A percentile compares a stretch with the other conserved stretches of the same genome.
These are phyloP conservation scores for Aspergillus brunneoviolaceus DNA, from an alignment of 2,329 filamentous ascomycete genomes.

Conservation along the genomic window DNA sequence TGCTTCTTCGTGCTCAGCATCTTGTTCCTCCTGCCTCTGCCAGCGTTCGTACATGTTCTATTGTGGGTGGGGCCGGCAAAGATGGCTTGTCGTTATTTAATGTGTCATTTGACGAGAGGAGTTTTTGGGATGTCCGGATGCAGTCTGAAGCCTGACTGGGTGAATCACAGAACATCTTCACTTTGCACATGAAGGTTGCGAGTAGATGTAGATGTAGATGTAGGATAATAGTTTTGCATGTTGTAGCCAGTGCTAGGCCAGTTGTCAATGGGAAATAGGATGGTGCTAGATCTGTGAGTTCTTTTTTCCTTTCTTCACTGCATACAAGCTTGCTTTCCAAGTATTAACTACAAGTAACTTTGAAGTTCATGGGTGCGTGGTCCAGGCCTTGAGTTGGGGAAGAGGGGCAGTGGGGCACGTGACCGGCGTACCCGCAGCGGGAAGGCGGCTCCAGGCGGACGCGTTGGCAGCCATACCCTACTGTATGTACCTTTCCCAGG, in stretches of 20 bases:
- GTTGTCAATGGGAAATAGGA: no score
- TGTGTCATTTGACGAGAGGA: conserved; percentile 10
- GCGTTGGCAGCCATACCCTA: not conserved
- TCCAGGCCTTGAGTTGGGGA: not conserved
- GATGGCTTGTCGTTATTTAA: conserved; percentile 18
- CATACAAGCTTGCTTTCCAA: no score
- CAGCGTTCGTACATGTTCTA: conserved; percentile 6
- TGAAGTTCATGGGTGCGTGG: no score
- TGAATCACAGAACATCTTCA: conserved; percentile 4
- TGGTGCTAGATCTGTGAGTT: no score
- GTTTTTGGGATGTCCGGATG: conserved; percentile 13
- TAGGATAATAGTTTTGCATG: not conserved
- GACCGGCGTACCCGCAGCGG: conserved; percentile 8
- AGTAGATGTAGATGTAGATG: not conserved
- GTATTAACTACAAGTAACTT: no score
- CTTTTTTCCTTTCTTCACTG: no score
- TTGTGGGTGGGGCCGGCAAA: conserved; percentile 1
- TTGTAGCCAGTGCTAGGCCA: no score
- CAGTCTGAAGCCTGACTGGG: not conserved
- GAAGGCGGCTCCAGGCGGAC: not conserved
- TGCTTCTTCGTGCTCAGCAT: not conserved
- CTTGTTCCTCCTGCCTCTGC: not conserved
- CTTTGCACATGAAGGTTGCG: not conserved
- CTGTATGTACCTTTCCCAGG: no score
- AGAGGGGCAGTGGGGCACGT: conserved; percentile 17